Percentiles rank a stretch among this genome's conserved stretches.
Conservation (phyloP, 2,329 filamentous ascomycete species). For the Colletotrichum salicis region DNA sequence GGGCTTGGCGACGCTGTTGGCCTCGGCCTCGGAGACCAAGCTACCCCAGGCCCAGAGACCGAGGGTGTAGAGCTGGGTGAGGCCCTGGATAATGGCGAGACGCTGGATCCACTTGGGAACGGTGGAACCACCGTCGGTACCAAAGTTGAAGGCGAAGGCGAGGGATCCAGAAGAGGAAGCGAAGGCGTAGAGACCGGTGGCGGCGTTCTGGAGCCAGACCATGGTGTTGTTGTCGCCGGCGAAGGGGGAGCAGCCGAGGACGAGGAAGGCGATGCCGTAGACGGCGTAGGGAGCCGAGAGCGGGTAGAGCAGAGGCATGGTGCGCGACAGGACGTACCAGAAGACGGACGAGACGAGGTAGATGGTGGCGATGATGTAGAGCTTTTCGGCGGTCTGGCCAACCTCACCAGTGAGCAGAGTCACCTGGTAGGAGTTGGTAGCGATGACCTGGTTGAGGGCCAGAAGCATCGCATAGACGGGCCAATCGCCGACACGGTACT, state of each 20-base stretch:
- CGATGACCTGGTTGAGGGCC: conserved; percentile 71
- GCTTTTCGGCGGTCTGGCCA: conserved; percentile 66
- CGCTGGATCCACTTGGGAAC: conserved; percentile 74
- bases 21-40: conserved; percentile 31
- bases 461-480: conserved; percentile 71
- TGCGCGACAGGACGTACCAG: conserved; percentile 73
- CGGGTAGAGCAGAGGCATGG: conserved; percentile 64
- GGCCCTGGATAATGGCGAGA: conserved; percentile 73
- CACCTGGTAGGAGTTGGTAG: conserved; percentile 75
- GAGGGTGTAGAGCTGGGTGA: conserved; percentile 73
- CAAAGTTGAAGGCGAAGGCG: conserved; percentile 75
- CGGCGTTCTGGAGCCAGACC: conserved; percentile 66
- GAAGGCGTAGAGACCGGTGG: conserved; percentile 69
- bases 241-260: conserved; percentile 70
- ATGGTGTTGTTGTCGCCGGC: conserved; percentile 49
- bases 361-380: conserved; percentile 69
- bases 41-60: conserved; percentile 75
- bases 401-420: conserved; percentile 74
- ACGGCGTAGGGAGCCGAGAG: conserved; percentile 70
- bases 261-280: conserved; percentile 71
- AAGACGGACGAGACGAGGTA: conserved; percentile 67
- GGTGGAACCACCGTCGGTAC: conserved; percentile 70
- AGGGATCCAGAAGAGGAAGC: conserved; percentile 72
- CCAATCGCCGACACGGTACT: conserved; percentile 69
- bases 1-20: conserved; percentile 29